Conservation (phyloP, 2,329 filamentous ascomycete genomes). For the Pseudogymnoascus sp. region DNA sequence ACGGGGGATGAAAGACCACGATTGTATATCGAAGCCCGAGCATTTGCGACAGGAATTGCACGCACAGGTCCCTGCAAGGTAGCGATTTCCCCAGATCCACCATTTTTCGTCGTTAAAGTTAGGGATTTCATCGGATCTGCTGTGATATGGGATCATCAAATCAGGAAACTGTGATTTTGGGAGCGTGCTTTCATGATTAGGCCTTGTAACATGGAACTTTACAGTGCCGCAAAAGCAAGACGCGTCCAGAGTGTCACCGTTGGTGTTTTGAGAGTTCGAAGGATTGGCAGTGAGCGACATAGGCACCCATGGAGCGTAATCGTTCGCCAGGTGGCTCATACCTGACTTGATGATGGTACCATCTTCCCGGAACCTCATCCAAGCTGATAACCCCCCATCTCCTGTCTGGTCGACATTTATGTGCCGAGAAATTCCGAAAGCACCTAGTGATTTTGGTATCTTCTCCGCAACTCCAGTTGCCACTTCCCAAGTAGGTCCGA, state of each 20-base stretch:
- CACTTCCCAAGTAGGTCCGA: neutral
- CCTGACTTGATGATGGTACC: slow-evolving; percentile 22
- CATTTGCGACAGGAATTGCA: slow-evolving; percentile 53
- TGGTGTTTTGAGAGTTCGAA: neutral
- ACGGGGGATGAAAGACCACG: slow-evolving; percentile 58
- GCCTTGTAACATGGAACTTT: slow-evolving; percentile 47
- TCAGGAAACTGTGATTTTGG: slow-evolving; percentile 44
- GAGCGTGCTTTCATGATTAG: slow-evolving; percentile 36
- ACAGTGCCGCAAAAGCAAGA: slow-evolving; percentile 48
- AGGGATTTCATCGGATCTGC: slow-evolving; percentile 20
- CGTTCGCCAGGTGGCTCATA: slow-evolving; percentile 13
- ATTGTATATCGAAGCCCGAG: slow-evolving; percentile 54
- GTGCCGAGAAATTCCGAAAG: neutral
- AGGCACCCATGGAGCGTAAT: slow-evolving; percentile 11
- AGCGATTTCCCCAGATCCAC: slow-evolving; percentile 25
- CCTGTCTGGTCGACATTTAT: slow-evolving; percentile 36
- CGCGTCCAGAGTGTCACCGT: slow-evolving; percentile 30
- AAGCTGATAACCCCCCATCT: slow-evolving; percentile 43
- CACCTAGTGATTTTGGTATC: neutral
- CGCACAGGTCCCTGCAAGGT: slow-evolving; percentile 50
- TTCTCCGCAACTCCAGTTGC: neutral
- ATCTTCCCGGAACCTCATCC: slow-evolving; percentile 32
- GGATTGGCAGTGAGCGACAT: slow-evolving; percentile 11
- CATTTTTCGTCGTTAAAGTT: slow-evolving; percentile 32
- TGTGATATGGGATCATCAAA: slow-evolving; percentile 40